Evolutionary conservation across 2,329 filamentous ascomycete species (phyloP).

Genomic region (Pseudogymnoascus sp.): DNA sequence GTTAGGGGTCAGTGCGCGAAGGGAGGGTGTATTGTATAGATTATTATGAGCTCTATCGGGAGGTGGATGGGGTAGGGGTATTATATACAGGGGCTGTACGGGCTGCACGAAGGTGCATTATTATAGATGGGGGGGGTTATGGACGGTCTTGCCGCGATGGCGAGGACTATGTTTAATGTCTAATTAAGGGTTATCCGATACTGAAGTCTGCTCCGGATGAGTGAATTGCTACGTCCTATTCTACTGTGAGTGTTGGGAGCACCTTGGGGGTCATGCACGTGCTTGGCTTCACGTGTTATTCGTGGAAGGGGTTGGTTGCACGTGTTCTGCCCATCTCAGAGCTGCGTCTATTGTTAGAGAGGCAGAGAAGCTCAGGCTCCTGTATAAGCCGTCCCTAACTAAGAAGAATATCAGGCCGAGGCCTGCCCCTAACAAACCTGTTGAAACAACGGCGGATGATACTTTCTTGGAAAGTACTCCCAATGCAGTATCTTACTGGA

Average conservation of each 20-base stretch:
- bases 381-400: background rate
- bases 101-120: background rate
- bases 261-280: background rate
- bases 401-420: background rate
- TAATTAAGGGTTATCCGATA: background rate
- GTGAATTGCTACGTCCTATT: background rate
- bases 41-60: background rate
- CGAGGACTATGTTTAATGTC: constrained; percentile 2
- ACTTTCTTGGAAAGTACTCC: background rate
- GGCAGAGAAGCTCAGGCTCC: background rate
- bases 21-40: background rate
- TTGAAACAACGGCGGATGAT: background rate
- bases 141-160: background rate
- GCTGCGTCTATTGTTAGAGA: background rate
- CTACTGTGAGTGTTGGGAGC: background rate
- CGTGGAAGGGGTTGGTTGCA: background rate
- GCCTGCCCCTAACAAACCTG: background rate
- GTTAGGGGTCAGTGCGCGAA: background rate
- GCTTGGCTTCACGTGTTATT: background rate
- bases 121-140: constrained; percentile 2
- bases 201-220: background rate
- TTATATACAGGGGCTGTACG: constrained; percentile 4
- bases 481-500: background rate
- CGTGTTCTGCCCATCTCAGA: background rate
- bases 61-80: background rate